Evolutionary conservation across 2,329 filamentous ascomycete species (phyloP), one percentile per base, ranked within the genome.

Genomic region (Graphilbum ipis-grandicollis): DNA sequence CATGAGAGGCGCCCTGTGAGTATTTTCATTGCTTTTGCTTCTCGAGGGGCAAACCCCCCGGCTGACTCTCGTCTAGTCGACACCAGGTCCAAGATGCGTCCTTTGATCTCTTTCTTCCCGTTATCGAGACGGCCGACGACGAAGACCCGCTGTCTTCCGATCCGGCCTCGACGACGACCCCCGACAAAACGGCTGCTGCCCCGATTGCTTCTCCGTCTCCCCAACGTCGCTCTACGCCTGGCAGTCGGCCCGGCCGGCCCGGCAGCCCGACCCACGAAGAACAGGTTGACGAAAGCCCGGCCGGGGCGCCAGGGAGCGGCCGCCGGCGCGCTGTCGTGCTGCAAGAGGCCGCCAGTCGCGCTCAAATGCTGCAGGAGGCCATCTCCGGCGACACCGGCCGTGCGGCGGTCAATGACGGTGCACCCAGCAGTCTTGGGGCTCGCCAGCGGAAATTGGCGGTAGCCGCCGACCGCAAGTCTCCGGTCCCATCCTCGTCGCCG

Each of bases 1-100:
- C 50, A 66, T 78, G 50, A 71, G 73, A 43, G 73, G 73, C 42
- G 71, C 72, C 31, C 68, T 71, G 71, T 75, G 60, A 45, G 66
- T 52, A 5, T 23, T 23, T 23, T 23, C 21, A 5, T 23, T 23
- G 5, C 21, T 23, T 23, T 23, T 23, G 5, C 10, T 23, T 10
- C 21, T 23, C 21, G 6, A 23, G 21, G 21, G 21, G 21, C 21
- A 23, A 5, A 10, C 21, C n/a, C 25, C 15, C 3, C 19, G 17
- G 6, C 32, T 37, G 13, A 36, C 36, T 8, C 4, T 9, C 12
- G 15, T 6, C 34, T 40, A 71, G 65, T 45, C 63, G 64, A 45
- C 63, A 68, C 39, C 65, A 75, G 48, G 59, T 77, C 13, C 68
- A 62, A 43, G 68, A 76, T 43, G 62, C 72, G 10, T 70, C 71